A percentile compares a stretch with the other conserved stretches of the same genome.
These are phyloP conservation scores for Linnemannia zychae DNA, from an alignment of 192 early-diverging fungal species.

Conservation along the genomic window DNA sequence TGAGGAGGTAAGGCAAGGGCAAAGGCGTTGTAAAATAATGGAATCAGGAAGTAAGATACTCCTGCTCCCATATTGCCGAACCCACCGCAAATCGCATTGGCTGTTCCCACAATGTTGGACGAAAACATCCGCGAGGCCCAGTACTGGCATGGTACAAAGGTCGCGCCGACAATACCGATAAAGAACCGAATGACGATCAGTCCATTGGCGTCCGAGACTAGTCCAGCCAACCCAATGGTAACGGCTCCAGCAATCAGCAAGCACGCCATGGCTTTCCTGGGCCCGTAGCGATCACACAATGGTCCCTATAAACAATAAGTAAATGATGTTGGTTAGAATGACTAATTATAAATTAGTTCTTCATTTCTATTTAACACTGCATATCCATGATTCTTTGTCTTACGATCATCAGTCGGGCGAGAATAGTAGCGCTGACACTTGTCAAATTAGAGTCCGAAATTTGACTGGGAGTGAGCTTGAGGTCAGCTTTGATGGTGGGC, in stretches of 20 bases:
- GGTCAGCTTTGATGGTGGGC: slow-evolving; percentile 65
- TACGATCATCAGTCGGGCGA: slow-evolving; percentile 64
- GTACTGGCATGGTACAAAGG: slow-evolving; percentile 81
- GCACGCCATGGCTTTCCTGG: slow-evolving; percentile 65
- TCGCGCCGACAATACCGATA: slow-evolving; percentile 72
- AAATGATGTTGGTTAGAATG: slow-evolving; percentile 45
- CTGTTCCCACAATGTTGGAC: slow-evolving; percentile 69
- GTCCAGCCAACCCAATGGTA: slow-evolving; percentile 61
- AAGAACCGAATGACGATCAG: slow-evolving; percentile 66
- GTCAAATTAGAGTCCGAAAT: slow-evolving; percentile 62
- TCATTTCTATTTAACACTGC: neutral
- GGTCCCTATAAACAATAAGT: slow-evolving; percentile 48
- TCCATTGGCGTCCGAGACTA: slow-evolving; percentile 60
- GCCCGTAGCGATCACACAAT: slow-evolving; percentile 60
- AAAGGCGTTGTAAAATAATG: slow-evolving; percentile 62
- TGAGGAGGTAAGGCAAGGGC: slow-evolving; percentile 32
- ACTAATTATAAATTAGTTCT: neutral
- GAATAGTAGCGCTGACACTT: slow-evolving; percentile 69
- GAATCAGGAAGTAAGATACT: slow-evolving; percentile 73
- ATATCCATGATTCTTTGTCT: neutral
- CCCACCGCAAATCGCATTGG: slow-evolving; percentile 77
- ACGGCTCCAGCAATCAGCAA: slow-evolving; percentile 69
- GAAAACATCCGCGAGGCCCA: slow-evolving; percentile 76
- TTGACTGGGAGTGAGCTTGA: slow-evolving; percentile 62
- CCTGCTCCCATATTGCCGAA: slow-evolving; percentile 80